Evolutionary conservation across 371 early-diverging fungal species (phyloP).

Genomic region (Dichotomocladium elegans): DNA sequence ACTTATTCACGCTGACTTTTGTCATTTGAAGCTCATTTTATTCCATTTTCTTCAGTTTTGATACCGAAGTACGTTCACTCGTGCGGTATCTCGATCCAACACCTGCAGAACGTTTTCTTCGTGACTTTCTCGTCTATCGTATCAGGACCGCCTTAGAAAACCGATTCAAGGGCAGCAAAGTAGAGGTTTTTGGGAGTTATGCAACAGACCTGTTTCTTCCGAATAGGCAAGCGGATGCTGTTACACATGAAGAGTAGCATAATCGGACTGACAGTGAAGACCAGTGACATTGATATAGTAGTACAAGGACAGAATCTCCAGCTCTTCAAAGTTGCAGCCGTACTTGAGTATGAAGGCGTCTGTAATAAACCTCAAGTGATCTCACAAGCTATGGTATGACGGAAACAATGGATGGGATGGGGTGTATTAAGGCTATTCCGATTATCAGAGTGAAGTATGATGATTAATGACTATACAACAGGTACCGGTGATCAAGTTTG

Average conservation of each 20-base stretch:
- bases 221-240: slow-evolving; percentile 40
- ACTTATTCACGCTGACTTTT: neutral
- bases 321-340: slow-evolving; percentile 9
- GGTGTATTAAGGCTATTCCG: neutral
- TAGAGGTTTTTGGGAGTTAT: slow-evolving; percentile 84
- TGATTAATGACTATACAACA: slow-evolving; percentile 18
- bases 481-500: slow-evolving; percentile 93
- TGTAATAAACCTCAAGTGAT: slow-evolving; percentile 42
- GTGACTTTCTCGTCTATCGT: slow-evolving; percentile 63
- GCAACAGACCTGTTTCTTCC: slow-evolving; percentile 84
- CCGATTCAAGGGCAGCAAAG: slow-evolving; percentile 34
- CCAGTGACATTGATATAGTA: slow-evolving; percentile 80
- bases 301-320: slow-evolving; percentile 27
- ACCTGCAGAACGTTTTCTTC: slow-evolving; percentile 69
- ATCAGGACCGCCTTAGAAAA: slow-evolving; percentile 47
- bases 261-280: neutral
- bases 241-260: neutral
- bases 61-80: slow-evolving; percentile 20
- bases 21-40: neutral
- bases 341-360: slow-evolving; percentile 15
- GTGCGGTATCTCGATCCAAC: slow-evolving; percentile 74
- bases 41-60: slow-evolving; percentile 13
- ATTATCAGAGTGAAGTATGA: neutral
- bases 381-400: slow-evolving; percentile 40
- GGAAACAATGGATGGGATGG: too few relatives aligned